Percentiles rank a stretch among this genome's conserved stretches.
These are phyloP conservation scores for Plasmodium yoelii DNA, from an alignment of 169 alveolate species.

Conservation along the genomic window DNA sequence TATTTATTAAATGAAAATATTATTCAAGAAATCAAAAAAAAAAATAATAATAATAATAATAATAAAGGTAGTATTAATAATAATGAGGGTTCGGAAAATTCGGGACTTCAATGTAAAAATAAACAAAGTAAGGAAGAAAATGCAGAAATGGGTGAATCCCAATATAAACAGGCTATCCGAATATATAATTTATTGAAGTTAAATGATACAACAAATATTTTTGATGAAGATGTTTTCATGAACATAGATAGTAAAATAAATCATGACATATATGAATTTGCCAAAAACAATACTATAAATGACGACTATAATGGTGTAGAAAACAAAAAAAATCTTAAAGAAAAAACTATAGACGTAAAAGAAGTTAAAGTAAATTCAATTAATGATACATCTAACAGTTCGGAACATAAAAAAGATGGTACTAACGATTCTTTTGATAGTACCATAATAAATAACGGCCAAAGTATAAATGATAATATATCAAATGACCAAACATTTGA, in stretches of 20 bases:
- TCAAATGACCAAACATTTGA: neutral
- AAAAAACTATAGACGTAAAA: slow-evolving; percentile 6
- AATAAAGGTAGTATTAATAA: neutral
- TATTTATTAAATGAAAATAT: slow-evolving; percentile 43
- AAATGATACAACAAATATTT: slow-evolving; percentile 46
- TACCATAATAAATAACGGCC: neutral
- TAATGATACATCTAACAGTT: neutral
- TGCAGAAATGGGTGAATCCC: slow-evolving; percentile 67
- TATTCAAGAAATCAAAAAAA: slow-evolving; percentile 60
- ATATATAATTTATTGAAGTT: slow-evolving; percentile 61
- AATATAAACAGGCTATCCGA: slow-evolving; percentile 67
- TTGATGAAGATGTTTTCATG: slow-evolving; percentile 76
- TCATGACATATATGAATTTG: slow-evolving; percentile 58
- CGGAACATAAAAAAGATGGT: neutral
- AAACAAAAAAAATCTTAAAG: neutral
- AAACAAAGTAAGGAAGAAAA: slow-evolving; percentile 11
- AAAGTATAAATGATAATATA: no score
- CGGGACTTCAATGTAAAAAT: neutral
- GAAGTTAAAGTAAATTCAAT: neutral
- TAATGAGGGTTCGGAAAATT: neutral
- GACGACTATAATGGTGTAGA: neutral
- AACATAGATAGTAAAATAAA: slow-evolving; percentile 74
- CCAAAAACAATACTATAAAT: slow-evolving; percentile 43
- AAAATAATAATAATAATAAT: slow-evolving; percentile 25
- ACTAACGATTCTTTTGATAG: neutral